Conservation (phyloP, 352 stramenopile genomes). For the Lagenidium sp. region DNA sequence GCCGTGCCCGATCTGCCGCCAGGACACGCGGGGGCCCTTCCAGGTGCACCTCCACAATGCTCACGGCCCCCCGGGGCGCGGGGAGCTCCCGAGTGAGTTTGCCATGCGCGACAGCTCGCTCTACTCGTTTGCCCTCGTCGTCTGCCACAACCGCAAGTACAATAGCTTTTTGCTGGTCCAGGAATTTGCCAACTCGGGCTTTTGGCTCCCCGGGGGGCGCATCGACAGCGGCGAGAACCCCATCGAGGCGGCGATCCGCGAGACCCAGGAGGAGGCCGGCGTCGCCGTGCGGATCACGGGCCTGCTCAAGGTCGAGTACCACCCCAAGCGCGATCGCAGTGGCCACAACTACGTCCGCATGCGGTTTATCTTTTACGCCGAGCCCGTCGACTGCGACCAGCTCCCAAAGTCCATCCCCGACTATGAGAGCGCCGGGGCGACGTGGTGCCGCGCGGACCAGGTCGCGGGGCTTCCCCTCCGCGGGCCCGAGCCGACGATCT, state of each 20-base stretch:
- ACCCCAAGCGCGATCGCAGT: constrained; percentile 67
- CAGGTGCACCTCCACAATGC: constrained; percentile 84
- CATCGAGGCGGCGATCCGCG: constrained; percentile 59
- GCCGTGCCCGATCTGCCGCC: constrained; percentile 63
- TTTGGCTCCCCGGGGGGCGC: constrained; percentile 69
- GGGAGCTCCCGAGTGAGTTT: constrained; percentile 81
- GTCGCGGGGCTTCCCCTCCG: constrained; percentile 55
- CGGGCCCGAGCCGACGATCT: constrained; percentile 60
- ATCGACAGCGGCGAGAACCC: constrained; percentile 78
- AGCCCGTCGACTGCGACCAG: constrained; percentile 68
- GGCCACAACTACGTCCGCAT: constrained; percentile 74
- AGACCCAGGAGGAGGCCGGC: constrained; percentile 82
- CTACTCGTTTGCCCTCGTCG: constrained; percentile 80
- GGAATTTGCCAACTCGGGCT: constrained; percentile 81
- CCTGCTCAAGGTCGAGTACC: constrained; percentile 79
- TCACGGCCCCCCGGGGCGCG: constrained; percentile 62
- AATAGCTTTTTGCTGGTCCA: constrained; percentile 82
- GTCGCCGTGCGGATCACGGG: constrained; percentile 76
- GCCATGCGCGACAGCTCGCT: constrained; percentile 56
- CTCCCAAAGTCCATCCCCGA: constrained; percentile 83
- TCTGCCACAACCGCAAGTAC: constrained; percentile 76
- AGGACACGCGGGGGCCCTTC: constrained; percentile 56
- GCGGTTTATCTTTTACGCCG: constrained; percentile 80
- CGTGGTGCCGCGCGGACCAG: constrained; percentile 69
- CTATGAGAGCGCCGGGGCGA: constrained; percentile 76